A percentile compares a stretch with the other conserved stretches of the same genome.
phyloP scores from a whole-genome alignment of 2,329 filamentous ascomycete genomes.

The Phyllosticta capitalensis region DNA sequence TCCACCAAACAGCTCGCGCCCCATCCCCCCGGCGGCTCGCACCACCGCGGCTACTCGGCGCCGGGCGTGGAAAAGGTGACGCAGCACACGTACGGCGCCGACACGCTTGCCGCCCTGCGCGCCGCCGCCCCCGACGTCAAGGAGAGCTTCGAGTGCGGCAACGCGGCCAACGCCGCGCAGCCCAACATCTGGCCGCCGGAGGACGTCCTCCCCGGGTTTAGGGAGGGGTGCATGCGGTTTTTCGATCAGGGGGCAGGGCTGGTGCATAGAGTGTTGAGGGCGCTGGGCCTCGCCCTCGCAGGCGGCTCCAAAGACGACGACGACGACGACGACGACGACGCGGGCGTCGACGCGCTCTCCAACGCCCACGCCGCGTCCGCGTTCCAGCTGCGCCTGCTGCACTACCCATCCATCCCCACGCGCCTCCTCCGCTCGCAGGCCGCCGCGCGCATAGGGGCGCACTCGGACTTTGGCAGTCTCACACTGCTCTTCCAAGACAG shows the following conservation, averaged over 20 bases:
- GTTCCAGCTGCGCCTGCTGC: slow-evolving; percentile 29
- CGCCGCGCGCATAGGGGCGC: slow-evolving; percentile 29
- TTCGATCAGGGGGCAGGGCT: slow-evolving; percentile 18
- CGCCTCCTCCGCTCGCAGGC: slow-evolving; percentile 18
- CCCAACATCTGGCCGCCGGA: slow-evolving; percentile 35
- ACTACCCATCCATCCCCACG: slow-evolving; percentile 28
- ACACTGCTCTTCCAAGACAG: slow-evolving; percentile 35
- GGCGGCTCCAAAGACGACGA: no score
- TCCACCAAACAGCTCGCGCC: slow-evolving; percentile 29
- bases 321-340: background rate
- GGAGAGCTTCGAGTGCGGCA: slow-evolving; percentile 26
- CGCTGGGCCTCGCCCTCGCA: slow-evolving; percentile 21
- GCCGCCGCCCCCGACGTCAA: slow-evolving; percentile 22
- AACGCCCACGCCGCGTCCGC: slow-evolving; percentile 19
- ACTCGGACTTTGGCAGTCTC: slow-evolving; percentile 34
- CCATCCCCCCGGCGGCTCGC: slow-evolving; percentile 28
- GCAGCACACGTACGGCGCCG: slow-evolving; percentile 20
- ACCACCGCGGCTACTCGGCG: slow-evolving; percentile 32
- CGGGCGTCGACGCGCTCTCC: slow-evolving; percentile 12
- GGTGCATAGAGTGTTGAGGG: slow-evolving; percentile 19
- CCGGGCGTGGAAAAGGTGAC: slow-evolving; percentile 29
- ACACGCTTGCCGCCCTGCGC: slow-evolving; percentile 16
- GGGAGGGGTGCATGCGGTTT: slow-evolving; percentile 19
- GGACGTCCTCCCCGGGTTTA: slow-evolving; percentile 30
- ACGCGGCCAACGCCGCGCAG: slow-evolving; percentile 19